A percentile compares a stretch with the other conserved stretches of the same genome.
Conservation (phyloP, 352 stramenopile species). For the Phytophthora tentaculata region DNA sequence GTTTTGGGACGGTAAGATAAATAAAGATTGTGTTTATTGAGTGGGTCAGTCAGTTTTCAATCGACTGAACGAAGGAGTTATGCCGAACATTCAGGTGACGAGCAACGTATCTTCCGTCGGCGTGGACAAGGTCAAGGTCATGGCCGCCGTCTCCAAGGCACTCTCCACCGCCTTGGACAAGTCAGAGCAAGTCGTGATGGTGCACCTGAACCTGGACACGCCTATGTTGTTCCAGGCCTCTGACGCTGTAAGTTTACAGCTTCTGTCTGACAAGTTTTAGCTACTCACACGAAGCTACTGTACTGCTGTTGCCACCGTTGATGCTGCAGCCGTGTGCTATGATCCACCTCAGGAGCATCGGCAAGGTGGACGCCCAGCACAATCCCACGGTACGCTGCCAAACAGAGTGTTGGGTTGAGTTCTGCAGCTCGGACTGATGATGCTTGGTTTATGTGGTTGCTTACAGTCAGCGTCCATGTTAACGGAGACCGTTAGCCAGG, state of each 20-base stretch:
- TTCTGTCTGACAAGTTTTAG: neutral
- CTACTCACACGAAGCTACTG: neutral
- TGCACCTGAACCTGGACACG: constrained; percentile 56
- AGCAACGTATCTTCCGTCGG: constrained; percentile 50
- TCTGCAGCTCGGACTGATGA: neutral
- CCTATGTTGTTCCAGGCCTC: constrained; percentile 60
- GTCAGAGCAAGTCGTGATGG: constrained; percentile 64
- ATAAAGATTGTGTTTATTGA: neutral
- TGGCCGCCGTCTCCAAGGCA: constrained; percentile 52
- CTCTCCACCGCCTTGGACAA: constrained; percentile 51
- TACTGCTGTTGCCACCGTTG: constrained; percentile 4
- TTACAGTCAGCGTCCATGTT: constrained; percentile 50
- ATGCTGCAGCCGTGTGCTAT: constrained; percentile 57
- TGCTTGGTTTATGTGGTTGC: neutral
- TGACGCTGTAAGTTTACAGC: constrained; percentile 39
- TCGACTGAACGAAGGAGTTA: constrained; percentile 12
- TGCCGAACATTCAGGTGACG: constrained; percentile 61
- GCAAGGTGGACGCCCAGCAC: constrained; percentile 54
- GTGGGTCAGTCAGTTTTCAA: constrained; percentile 12
- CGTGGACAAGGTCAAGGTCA: constrained; percentile 37
- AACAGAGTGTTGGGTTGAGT: neutral
- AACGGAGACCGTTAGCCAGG: constrained; percentile 48
- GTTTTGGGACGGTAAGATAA: no score
- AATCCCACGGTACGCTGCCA: constrained; percentile 47
- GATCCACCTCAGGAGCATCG: constrained; percentile 59